Base-by-base conservation (phyloP, 371 early-diverging fungal genomes). In the Scutellospora calospora region DNA sequence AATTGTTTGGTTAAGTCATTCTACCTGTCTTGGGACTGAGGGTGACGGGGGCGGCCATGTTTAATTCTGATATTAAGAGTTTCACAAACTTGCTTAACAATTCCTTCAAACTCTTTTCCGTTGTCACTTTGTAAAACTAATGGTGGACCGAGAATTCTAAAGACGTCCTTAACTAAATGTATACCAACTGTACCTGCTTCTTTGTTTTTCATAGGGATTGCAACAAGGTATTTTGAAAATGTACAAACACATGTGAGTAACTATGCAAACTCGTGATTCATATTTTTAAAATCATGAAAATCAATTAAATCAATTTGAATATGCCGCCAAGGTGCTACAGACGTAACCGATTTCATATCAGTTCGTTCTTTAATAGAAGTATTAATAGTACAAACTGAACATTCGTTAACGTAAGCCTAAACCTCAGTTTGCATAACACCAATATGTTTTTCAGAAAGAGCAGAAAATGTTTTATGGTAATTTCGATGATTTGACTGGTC, bases 381-480 rank as follows among this genome's bases (percentile, higher is more conserved):
- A 38, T 38, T 38, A 38, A 45, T 45, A 11, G 45, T 11, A 11
- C 45, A 45, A 45, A 45, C 45, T 45, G 45, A 45, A 45, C 9
- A 45, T 45, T 45, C 9, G 45, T 45, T 45, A 45, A 45, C 45
- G 9, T 45, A 45, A 45, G 9, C 45, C 45, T 45, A 11, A 5
- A 45, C 9, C 9, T 45, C 45, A 45, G 45, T 45, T 45, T 45
- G 45, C 45, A 11, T 45, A 45, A 45, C 9, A 45, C 9, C 45
- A 8, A 45, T 45, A 45, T 45, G 45, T 45, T 45, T 45, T 45
- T 45, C 45, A 45, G 45, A 45, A 45, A 45, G 45, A 9, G 45
- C 69, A 29, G 38, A 68, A 33, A 35, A 68, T 20, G 69, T 68
- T 20, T 68, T 68, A 68, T 68, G 69, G n/a, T 68, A 68, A 29